Percentiles rank a stretch among this genome's conserved stretches.
Conservation (phyloP, 2,329 filamentous ascomycete species). For the Nothopassalora personata region DNA sequence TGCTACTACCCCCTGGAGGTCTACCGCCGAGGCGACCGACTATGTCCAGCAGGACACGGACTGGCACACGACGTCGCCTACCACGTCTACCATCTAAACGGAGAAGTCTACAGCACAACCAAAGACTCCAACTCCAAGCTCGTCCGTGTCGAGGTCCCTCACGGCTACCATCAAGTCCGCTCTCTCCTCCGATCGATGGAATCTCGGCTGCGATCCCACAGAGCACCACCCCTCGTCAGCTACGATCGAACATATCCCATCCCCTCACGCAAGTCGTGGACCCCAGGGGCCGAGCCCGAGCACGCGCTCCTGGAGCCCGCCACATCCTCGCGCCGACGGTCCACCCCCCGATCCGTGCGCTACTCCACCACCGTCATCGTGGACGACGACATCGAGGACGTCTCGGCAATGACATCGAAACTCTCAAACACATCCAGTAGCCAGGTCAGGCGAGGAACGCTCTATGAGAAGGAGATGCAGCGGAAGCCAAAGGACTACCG, state of each 20-base stretch:
- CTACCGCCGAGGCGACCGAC: conserved; percentile 35
- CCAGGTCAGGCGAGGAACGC: conserved; percentile 9
- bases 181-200: conserved; percentile 40
- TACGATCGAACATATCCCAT: conserved; percentile 42
- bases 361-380: conserved; percentile 17
- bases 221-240: conserved; percentile 35
- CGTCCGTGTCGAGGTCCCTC: conserved; percentile 43
- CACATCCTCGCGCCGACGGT: conserved; percentile 4
- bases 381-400: conserved; percentile 9
- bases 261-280: conserved; percentile 31
- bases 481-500: conserved; percentile 13
- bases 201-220: conserved; percentile 34
- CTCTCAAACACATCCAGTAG: background rate
- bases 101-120: conserved; percentile 26
- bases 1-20: conserved; percentile 44
- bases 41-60: conserved; percentile 41
- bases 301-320: conserved; percentile 15
- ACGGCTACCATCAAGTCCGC: conserved; percentile 37
- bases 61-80: conserved; percentile 43
- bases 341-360: conserved; percentile 11
- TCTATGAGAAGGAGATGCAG: conserved; percentile 15
- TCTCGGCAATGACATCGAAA: conserved; percentile 4
- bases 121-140: conserved; percentile 33
- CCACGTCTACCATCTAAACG: conserved; percentile 39
- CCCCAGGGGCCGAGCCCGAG: conserved; percentile 3